These are phyloP conservation scores for Aplosporella prunicola DNA, from an alignment of 2,329 filamentous ascomycete genomes.

Conservation along the genomic window DNA sequence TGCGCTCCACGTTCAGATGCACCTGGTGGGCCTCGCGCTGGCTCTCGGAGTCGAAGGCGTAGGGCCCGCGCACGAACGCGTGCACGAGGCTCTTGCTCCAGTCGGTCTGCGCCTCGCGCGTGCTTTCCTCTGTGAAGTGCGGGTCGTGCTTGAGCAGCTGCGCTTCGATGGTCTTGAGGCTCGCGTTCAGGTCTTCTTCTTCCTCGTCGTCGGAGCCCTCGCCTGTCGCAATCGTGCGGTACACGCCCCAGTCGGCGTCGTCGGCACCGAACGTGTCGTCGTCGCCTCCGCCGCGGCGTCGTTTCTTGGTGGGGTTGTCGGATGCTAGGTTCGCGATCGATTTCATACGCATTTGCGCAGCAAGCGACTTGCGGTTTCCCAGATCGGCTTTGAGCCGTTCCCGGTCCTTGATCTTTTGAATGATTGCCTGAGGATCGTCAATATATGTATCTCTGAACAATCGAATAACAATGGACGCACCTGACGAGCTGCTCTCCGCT, in stretches of 20 bases:
- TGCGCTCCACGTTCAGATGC: conserved; percentile 92
- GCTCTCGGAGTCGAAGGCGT: conserved; percentile 71
- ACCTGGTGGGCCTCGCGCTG: conserved; percentile 78
- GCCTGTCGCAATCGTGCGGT: conserved; percentile 81
- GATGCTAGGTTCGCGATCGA: conserved; percentile 91
- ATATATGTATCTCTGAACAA: not conserved
- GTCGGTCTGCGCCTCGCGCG: conserved; percentile 82
- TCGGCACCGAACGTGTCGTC: conserved; percentile 96
- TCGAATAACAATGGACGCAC: conserved; percentile 17
- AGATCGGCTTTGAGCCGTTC: conserved; percentile 89
- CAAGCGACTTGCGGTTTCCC: conserved; percentile 91
- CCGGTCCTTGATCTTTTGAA: conserved; percentile 82
- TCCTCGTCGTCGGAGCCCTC: conserved; percentile 78
- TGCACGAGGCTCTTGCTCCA: conserved; percentile 91
- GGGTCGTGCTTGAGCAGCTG: conserved; percentile 82
- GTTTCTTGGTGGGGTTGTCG: conserved; percentile 73
- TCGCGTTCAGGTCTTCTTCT: conserved; percentile 72
- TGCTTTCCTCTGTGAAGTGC: conserved; percentile 83
- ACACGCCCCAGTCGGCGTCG: conserved; percentile 96
- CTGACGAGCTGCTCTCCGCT: conserved; percentile 63
- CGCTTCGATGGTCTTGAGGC: conserved; percentile 67
- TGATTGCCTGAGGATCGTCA: conserved; percentile 51
- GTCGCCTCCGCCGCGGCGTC: conserved; percentile 74
- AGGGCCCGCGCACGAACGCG: conserved; percentile 78
- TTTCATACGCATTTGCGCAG: conserved; percentile 97